Percentiles rank a stretch among this genome's conserved stretches.
Conservation (phyloP, 441 rosid species). For the Capsella rubella region DNA sequence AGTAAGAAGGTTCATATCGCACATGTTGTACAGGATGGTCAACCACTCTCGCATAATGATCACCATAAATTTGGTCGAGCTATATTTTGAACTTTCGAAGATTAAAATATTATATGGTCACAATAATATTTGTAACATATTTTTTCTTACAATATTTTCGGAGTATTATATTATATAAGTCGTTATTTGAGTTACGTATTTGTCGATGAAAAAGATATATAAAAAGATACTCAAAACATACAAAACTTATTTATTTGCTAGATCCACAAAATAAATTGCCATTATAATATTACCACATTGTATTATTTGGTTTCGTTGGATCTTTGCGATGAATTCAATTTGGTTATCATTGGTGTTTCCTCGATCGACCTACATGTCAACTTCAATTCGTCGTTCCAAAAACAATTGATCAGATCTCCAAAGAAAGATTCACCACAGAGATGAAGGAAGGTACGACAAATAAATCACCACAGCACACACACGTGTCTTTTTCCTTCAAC, state of each 20-base stretch:
- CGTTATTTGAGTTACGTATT: neutral
- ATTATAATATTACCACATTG: neutral
- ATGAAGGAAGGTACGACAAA: slow-evolving; percentile 2
- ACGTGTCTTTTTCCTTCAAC: neutral
- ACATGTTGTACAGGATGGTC: slow-evolving; percentile 24
- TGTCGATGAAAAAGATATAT: neutral
- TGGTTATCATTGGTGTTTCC: neutral
- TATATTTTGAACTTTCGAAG: slow-evolving; percentile 10
- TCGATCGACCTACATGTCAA: slow-evolving; percentile 26
- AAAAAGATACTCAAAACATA: neutral
- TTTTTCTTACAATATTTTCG: neutral
- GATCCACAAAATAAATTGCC: neutral
- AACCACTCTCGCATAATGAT: slow-evolving; percentile 30
- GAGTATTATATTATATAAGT: neutral
- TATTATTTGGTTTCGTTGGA: neutral
- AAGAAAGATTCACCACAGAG: slow-evolving; percentile 9
- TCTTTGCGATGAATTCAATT: neutral
- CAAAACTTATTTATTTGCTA: neutral
- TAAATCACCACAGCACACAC: neutral
- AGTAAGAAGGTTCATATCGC: slow-evolving; percentile 13
- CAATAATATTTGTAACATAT: neutral
- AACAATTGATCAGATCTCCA: slow-evolving; percentile 8
- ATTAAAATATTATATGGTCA: neutral
- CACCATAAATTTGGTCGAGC: slow-evolving; percentile 17
- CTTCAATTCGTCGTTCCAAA: slow-evolving; percentile 11